Conservation (phyloP, 2,329 filamentous ascomycete species). For the Talaromyces piceae region DNA sequence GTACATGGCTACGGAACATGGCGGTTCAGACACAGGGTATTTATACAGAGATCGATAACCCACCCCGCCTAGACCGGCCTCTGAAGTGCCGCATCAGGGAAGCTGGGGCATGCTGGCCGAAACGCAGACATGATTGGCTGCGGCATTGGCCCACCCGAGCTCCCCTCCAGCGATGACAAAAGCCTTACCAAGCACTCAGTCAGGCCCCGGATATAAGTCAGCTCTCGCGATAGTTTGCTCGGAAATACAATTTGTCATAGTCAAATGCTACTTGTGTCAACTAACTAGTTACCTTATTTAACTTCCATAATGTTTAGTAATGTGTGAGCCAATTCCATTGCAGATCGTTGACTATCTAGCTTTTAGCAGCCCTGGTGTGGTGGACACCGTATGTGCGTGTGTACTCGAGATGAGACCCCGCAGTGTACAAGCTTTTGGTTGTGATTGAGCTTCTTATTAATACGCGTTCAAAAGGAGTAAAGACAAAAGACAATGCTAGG, state of each 20-base stretch:
- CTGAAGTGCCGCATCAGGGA: background rate
- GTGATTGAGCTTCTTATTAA: no score
- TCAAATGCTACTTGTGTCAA: background rate
- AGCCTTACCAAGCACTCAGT: constrained; percentile 8
- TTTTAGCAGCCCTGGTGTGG: no score
- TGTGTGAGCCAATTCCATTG: background rate
- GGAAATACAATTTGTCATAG: background rate
- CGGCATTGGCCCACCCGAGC: background rate
- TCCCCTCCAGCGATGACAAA: constrained; percentile 3
- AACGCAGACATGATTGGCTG: constrained; percentile 1
- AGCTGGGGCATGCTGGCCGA: background rate
- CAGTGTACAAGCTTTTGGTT: no score
- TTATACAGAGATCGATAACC: background rate
- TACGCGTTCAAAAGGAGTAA: no score
- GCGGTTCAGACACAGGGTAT: background rate
- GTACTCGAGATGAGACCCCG: no score
- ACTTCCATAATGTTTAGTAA: background rate
- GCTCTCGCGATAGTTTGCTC: background rate
- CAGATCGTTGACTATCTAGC: background rate
- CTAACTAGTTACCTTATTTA: background rate
- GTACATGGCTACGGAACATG: background rate
- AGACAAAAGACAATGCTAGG: no score
- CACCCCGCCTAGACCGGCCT: background rate
- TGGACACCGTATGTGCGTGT: no score
- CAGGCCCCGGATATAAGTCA: background rate